Conservation (phyloP, 2,329 filamentous ascomycete genomes). For the Colletotrichum tamarilloi region DNA sequence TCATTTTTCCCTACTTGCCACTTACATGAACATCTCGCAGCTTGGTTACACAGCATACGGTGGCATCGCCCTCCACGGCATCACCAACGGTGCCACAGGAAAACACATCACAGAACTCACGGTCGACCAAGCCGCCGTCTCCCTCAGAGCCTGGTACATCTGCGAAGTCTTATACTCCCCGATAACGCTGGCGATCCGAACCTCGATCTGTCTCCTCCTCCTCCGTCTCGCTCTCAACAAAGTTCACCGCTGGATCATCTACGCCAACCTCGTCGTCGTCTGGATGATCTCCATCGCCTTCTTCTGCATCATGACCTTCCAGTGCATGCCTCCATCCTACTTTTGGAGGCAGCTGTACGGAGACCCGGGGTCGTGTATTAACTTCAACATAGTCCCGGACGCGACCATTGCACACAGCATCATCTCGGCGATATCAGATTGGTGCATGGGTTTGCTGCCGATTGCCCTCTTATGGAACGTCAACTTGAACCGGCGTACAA, state of each 20-base stretch:
- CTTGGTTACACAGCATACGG: slow-evolving; percentile 47
- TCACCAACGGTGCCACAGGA: slow-evolving; percentile 43
- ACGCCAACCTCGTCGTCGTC: slow-evolving; percentile 48
- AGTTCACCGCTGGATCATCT: slow-evolving; percentile 48
- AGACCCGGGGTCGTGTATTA: slow-evolving; percentile 51
- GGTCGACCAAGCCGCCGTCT: slow-evolving; percentile 39
- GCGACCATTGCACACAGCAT: slow-evolving; percentile 59
- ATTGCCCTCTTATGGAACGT: slow-evolving; percentile 62
- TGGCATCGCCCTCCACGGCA: slow-evolving; percentile 46
- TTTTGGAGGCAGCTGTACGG: slow-evolving; percentile 59
- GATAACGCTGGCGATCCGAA: slow-evolving; percentile 51
- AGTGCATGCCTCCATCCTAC: slow-evolving; percentile 59
- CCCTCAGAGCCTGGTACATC: slow-evolving; percentile 51
- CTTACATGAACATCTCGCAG: slow-evolving; percentile 38
- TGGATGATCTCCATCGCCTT: slow-evolving; percentile 49
- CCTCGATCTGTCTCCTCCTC: slow-evolving; percentile 54
- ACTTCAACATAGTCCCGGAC: slow-evolving; percentile 51
- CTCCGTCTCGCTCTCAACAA: slow-evolving; percentile 50
- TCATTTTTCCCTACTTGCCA: neutral
- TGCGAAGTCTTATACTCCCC: slow-evolving; percentile 54
- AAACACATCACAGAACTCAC: slow-evolving; percentile 38
- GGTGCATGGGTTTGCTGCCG: slow-evolving; percentile 60
- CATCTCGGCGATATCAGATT: slow-evolving; percentile 57
- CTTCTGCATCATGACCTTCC: slow-evolving; percentile 60
- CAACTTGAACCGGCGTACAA: slow-evolving; percentile 58